These are phyloP conservation scores for Rachicladosporium sp. DNA, from an alignment of 2,329 filamentous ascomycete species.

Conservation along the genomic window DNA sequence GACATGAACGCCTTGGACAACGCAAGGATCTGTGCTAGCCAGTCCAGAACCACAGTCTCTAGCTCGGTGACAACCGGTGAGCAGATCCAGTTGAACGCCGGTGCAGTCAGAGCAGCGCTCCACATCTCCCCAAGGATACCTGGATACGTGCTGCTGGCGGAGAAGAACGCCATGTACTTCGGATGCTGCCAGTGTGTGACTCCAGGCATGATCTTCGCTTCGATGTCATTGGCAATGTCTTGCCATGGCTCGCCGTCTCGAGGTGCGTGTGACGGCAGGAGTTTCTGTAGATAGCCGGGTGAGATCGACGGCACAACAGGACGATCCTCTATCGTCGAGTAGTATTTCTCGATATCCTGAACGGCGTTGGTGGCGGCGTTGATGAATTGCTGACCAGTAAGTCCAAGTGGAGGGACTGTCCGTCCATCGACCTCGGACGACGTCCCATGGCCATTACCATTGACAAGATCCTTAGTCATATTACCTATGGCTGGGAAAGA, in stretches of 20 bases:
- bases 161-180: slow-evolving; percentile 94
- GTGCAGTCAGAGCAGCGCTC: slow-evolving; percentile 73
- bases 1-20: slow-evolving; percentile 65
- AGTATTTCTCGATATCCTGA: slow-evolving; percentile 79
- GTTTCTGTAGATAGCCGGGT: slow-evolving; percentile 72
- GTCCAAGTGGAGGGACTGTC: slow-evolving; percentile 31
- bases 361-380: slow-evolving; percentile 64
- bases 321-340: slow-evolving; percentile 57
- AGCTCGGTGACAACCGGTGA: slow-evolving; percentile 85
- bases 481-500: too few species aligned
- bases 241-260: slow-evolving; percentile 60
- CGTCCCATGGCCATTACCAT: slow-evolving; percentile 1
- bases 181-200: slow-evolving; percentile 91
- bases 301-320: slow-evolving; percentile 65
- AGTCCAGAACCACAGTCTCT: slow-evolving; percentile 86
- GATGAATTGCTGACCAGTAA: slow-evolving; percentile 72
- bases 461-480: neutral
- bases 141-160: slow-evolving; percentile 69
- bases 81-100: slow-evolving; percentile 96
- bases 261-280: slow-evolving; percentile 58
- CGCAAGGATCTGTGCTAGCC: slow-evolving; percentile 65
- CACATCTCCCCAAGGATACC: slow-evolving; percentile 88
- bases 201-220: slow-evolving; percentile 77
- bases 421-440: slow-evolving; percentile 1
- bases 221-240: slow-evolving; percentile 71